Evolutionary conservation across 2,329 filamentous ascomycete genomes (phyloP).

Genomic region (Fusarium sp.): DNA sequence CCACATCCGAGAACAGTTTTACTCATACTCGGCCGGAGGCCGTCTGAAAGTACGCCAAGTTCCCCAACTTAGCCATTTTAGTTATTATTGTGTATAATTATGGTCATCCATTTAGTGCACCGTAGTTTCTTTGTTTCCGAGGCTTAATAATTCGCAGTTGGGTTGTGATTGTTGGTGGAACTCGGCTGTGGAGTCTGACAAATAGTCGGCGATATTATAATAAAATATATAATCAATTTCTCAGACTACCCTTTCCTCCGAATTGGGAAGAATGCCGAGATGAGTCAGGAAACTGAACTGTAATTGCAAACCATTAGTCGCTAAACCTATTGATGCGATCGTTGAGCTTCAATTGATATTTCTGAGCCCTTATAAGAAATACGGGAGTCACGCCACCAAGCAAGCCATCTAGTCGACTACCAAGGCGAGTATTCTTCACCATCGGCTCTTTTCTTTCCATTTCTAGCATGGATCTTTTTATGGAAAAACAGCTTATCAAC

Average conservation of each 20-base stretch:
- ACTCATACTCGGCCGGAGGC: background rate
- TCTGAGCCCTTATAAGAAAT: background rate
- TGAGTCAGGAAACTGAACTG: background rate
- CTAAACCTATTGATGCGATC: background rate
- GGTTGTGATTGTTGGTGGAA: background rate
- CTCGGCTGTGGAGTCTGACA: background rate
- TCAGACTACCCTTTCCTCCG: background rate
- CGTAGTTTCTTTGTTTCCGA: background rate
- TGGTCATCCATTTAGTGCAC: rapidly evolving
- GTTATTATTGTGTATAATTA: background rate
- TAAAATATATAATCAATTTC: background rate
- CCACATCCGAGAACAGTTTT: background rate
- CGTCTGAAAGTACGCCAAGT: rapidly evolving
- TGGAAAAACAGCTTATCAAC: background rate
- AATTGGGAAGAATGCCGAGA: background rate
- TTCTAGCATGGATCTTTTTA: background rate
- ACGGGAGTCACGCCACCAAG: background rate
- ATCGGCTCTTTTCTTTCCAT: background rate
- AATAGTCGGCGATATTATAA: background rate
- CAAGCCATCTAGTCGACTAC: background rate
- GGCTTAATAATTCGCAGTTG: background rate
- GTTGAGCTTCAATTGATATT: background rate
- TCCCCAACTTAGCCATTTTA: background rate
- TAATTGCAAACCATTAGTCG: background rate
- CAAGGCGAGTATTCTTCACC: background rate